Evolutionary conservation across 2,329 filamentous ascomycete species (phyloP).

Genomic region (Aspergillus ochraceoroseus): DNA sequence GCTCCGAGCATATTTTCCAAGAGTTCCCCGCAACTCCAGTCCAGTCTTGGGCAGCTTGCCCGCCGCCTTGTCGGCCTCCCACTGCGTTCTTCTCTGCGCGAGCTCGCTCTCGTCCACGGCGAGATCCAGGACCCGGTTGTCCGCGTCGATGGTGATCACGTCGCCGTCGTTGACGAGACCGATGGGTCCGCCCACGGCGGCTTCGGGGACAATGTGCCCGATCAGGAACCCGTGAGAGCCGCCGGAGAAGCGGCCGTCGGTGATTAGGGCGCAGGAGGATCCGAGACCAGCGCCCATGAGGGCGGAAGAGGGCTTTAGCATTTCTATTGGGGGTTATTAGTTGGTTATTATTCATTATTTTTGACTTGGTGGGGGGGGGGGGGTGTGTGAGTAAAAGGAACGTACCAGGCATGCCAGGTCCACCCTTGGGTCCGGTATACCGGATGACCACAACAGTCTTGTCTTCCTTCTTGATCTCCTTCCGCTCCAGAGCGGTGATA

Average conservation of each 20-base stretch:
- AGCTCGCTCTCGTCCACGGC: conserved; percentile 63
- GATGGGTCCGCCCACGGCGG: conserved; percentile 78
- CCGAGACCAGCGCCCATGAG: conserved; percentile 71
- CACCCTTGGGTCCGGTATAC: conserved; percentile 49
- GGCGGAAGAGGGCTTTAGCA: conserved; percentile 65
- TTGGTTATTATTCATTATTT: not conserved
- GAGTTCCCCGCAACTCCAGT: conserved; percentile 58
- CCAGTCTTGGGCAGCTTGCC: conserved; percentile 48
- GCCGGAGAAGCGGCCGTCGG: conserved; percentile 60
- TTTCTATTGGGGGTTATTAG: conserved; percentile 44
- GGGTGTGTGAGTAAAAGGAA: not conserved
- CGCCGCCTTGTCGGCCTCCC: conserved; percentile 49
- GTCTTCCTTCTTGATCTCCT: conserved; percentile 68
- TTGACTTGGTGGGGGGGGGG: not conserved
- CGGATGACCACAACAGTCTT: conserved; percentile 73
- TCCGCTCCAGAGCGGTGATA: conserved; percentile 60
- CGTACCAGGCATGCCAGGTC: conserved; percentile 59
- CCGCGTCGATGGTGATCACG: conserved; percentile 73
- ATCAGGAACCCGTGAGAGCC: conserved; percentile 83
- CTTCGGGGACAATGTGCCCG: conserved; percentile 82
- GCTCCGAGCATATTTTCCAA: conserved; percentile 62
- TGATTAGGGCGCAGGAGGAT: conserved; percentile 65
- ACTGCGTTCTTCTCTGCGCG: conserved; percentile 52
- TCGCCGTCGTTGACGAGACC: conserved; percentile 78
- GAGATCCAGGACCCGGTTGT: conserved; percentile 62